Evolutionary conservation across 2,329 filamentous ascomycete genomes (phyloP), one percentile per base, ranked within the genome.

Genomic region (Ceratocystis harringtonii): DNA sequence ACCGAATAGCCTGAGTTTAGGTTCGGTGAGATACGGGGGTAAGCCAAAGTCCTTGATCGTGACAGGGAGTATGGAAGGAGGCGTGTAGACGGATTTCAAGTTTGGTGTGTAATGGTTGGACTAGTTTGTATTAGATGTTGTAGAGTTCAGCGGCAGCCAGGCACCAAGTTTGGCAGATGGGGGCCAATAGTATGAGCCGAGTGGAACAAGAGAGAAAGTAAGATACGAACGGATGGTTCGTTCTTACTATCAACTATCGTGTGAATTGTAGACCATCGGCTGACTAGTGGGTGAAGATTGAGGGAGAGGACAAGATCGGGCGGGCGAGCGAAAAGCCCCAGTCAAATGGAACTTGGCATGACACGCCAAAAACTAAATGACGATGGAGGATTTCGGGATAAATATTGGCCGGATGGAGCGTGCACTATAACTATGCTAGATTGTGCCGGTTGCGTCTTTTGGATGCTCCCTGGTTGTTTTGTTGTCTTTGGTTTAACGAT

Each of bases 351-450:
- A 36, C 15, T 58, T 15, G 55, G 28, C 55, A 25, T 58, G 28
- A 36, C 55, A 58, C 55, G 55, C 12, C 28, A 58, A 58, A 41
- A 32, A 30, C 55, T 36, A 58, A 36, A 58, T 58, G 55, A 58
- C 55, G 55, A 58, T 58, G 55, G 55, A 58, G 55, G 55, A 58
- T 36, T 30, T 58, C 55, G 55, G 55, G 55, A 36, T 58, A 58
- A 58, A 36, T 36, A 58, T 58, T 58, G 55, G 25, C 55, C 55
- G 55, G 55, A 58, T 58, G 55, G 55, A 7, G 55, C 55, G 55
- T 36, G 55, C 55, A 58, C 55, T 58, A 32, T n/a, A n/a, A 58
- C 55, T 58, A 30, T 58, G 28, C 55, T 28, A 41, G 36, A 41
- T 41, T 41, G 36, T 41, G 36, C 36, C 8, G 32, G 36, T 41